phyloP scores from a whole-genome alignment of 768 basidiomycete species.

The Suillus americanus region DNA sequence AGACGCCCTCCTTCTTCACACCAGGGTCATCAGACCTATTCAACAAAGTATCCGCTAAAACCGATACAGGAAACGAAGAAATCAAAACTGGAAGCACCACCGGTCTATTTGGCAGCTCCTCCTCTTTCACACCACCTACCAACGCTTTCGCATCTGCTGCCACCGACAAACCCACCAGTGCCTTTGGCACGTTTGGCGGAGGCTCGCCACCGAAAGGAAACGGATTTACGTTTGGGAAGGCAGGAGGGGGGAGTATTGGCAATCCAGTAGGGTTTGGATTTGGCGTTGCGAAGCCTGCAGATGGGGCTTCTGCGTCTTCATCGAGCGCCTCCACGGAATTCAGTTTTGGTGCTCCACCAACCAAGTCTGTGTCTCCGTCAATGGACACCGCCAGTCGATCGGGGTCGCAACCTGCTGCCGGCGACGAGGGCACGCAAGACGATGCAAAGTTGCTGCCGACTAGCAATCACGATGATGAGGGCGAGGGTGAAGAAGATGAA shows the following conservation, averaged over 20 bases:
- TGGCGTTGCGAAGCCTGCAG: constrained; percentile 18
- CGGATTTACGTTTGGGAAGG: constrained; percentile 30
- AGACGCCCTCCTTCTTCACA: constrained; percentile 15
- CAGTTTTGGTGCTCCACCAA: constrained; percentile 21
- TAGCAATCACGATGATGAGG: constrained; percentile 61
- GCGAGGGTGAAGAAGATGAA: constrained; percentile 82
- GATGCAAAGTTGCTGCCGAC: constrained; percentile 21
- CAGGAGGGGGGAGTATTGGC: constrained; percentile 49
- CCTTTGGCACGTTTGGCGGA: constrained; percentile 26
- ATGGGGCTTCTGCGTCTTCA: constrained; percentile 17
- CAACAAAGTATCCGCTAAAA: constrained; percentile 7
- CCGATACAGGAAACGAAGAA: constrained; percentile 15
- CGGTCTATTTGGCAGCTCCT: constrained; percentile 20
- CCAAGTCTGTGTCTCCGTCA: constrained; percentile 23
- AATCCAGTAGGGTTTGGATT: constrained; percentile 65
- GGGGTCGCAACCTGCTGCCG: constrained; percentile 32
- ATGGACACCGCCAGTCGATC: constrained; percentile 24
- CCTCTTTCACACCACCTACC: constrained; percentile 12
- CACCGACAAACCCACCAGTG: constrained; percentile 24
- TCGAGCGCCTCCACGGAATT: constrained; percentile 19
- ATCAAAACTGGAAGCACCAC: constrained; percentile 1
- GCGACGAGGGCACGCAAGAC: constrained; percentile 24
- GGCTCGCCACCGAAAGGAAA: constrained; percentile 24
- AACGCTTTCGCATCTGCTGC: constrained; percentile 19
- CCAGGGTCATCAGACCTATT: constrained; percentile 8